Percentiles rank a stretch among this genome's conserved stretches.
phyloP scores from a whole-genome alignment of 2,329 filamentous ascomycete species.

The Fusarium newnesense region DNA sequence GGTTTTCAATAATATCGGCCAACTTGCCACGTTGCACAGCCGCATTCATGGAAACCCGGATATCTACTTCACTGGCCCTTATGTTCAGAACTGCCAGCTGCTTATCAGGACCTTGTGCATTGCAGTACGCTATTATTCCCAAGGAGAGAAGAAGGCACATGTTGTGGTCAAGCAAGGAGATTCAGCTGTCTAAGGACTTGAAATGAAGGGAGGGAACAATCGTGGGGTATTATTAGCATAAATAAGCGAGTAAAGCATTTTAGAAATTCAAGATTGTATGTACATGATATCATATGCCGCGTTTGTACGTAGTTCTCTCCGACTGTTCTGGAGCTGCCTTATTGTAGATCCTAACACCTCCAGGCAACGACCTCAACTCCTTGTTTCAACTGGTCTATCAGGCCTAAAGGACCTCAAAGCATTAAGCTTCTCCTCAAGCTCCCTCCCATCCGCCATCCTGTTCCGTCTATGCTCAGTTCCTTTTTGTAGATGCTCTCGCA shows the following conservation, averaged over 20 bases:
- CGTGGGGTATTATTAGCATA: accelerated
- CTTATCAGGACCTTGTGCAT: slow-evolving; percentile 87
- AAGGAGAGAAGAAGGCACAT: slow-evolving; percentile 22
- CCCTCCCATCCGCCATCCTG: accelerated
- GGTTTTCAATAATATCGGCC: slow-evolving; percentile 97
- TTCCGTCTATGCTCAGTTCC: accelerated
- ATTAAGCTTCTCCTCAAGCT: background rate
- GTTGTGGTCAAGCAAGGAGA: background rate
- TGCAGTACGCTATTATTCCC: slow-evolving; percentile 27
- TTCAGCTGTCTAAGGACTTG: accelerated
- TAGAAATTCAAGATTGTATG: background rate
- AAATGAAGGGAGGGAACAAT: accelerated
- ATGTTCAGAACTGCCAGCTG: slow-evolving; percentile 93
- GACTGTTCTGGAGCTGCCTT: background rate
- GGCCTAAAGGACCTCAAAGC: accelerated
- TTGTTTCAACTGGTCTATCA: accelerated
- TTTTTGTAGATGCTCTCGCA: background rate
- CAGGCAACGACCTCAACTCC: background rate
- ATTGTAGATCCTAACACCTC: background rate
- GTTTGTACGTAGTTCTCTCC: background rate
- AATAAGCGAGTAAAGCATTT: accelerated
- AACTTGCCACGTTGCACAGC: slow-evolving; percentile 94
- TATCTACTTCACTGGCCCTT: slow-evolving; percentile 98
- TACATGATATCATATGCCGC: background rate
- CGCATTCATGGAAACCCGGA: slow-evolving; percentile 92